A percentile compares a stretch with the other conserved stretches of the same genome.
phyloP scores from a whole-genome alignment of 768 basidiomycete species.

The Leccinellum rugosiceps region DNA sequence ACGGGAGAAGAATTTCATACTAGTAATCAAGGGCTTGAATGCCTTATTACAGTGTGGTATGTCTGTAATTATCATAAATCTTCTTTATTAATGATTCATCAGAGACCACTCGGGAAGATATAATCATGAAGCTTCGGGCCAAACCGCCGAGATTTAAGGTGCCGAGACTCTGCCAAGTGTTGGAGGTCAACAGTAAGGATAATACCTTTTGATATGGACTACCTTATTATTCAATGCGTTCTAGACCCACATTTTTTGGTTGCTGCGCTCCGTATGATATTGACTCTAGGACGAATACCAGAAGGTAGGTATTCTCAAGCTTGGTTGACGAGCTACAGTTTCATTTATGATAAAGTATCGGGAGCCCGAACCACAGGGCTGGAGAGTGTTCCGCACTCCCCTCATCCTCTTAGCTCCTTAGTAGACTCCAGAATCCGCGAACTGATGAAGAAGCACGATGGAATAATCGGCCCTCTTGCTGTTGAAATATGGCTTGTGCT shows the following conservation, averaged over 20 bases:
- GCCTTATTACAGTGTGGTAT: slow-evolving; percentile 17
- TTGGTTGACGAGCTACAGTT: neutral
- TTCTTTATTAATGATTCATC: neutral
- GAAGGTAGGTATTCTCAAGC: slow-evolving; percentile 4
- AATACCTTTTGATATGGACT: neutral
- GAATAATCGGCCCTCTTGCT: slow-evolving; percentile 18
- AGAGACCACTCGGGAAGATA: slow-evolving; percentile 5
- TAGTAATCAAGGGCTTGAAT: slow-evolving; percentile 20
- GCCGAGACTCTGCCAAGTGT: slow-evolving; percentile 11
- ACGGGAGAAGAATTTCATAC: slow-evolving; percentile 3
- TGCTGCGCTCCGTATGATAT: slow-evolving; percentile 18
- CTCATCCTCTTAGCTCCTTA: no score
- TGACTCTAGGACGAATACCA: slow-evolving; percentile 11
- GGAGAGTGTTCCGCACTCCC: no score
- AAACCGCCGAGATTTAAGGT: neutral
- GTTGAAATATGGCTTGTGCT: slow-evolving; percentile 19
- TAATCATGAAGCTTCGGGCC: neutral
- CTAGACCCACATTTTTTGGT: slow-evolving; percentile 9
- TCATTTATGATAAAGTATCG: neutral
- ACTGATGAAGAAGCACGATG: slow-evolving; percentile 2
- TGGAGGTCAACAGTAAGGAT: slow-evolving; percentile 12
- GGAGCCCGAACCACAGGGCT: neutral
- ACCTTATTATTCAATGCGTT: neutral
- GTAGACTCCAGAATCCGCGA: slow-evolving; percentile 6
- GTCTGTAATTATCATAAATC: neutral